A percentile compares a stretch with the other conserved stretches of the same genome.
These are phyloP conservation scores for Dactylonectria macrodidyma DNA, from an alignment of 2,329 filamentous ascomycete genomes.

Conservation along the genomic window DNA sequence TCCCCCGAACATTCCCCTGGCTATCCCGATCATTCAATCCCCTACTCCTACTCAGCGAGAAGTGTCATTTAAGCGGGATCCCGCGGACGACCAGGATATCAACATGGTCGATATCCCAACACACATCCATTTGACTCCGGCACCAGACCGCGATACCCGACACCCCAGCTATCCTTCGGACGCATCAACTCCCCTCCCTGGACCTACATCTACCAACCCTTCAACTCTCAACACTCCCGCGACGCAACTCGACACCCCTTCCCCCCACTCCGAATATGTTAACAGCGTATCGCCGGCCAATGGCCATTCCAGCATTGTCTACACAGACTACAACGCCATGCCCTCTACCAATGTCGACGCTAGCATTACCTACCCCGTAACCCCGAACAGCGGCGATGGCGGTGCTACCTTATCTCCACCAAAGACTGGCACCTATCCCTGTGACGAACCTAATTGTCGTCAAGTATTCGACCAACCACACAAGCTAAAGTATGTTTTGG, in stretches of 20 bases:
- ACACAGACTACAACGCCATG: too few relatives aligned
- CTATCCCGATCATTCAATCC: conserved; percentile 48
- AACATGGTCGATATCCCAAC: conserved; percentile 46
- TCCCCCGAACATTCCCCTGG: conserved; percentile 38
- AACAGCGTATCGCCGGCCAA: conserved; percentile 56
- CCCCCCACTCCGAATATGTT: conserved; percentile 57
- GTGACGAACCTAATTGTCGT: conserved; percentile 55
- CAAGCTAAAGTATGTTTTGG: conserved; percentile 67
- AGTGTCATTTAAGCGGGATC: conserved; percentile 35
- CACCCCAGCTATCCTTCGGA: conserved; percentile 57
- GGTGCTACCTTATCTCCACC: conserved; percentile 48
- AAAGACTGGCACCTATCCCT: conserved; percentile 50
- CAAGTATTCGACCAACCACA: conserved; percentile 70
- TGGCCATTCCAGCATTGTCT: conserved; percentile 33
- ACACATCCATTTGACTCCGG: conserved; percentile 44
- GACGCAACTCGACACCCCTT: conserved; percentile 60
- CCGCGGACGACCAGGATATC: conserved; percentile 40
- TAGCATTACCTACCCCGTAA: too few relatives aligned
- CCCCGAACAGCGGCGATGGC: conserved; percentile 45
- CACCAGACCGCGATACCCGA: conserved; percentile 44
- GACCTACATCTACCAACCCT: conserved; percentile 56
- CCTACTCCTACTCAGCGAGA: conserved; percentile 46
- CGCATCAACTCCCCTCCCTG: conserved; percentile 59
- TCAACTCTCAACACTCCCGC: conserved; percentile 63
- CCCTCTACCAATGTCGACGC: too few relatives aligned